Base-by-base conservation (phyloP, 768 basidiomycete genomes). In the Rhodotorula paludigena region DNA sequence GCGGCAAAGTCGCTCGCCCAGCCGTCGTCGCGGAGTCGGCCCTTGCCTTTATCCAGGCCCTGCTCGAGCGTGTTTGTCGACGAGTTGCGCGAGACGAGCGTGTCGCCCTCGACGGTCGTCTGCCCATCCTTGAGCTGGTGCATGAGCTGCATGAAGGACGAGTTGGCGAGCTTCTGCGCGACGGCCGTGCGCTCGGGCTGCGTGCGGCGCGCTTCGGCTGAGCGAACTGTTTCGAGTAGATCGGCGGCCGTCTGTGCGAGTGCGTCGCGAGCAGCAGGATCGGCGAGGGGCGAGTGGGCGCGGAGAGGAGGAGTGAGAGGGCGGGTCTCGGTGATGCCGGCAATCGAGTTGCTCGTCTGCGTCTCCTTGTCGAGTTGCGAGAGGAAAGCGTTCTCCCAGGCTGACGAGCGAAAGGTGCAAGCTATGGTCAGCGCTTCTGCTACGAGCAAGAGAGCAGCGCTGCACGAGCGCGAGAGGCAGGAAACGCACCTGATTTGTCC, bases 81-180 rank as follows among this genome's bases (percentile, higher is more conserved):
- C n/a, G n/a, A n/a, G n/a, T n/a, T n/a, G n/a, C n/a, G n/a, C n/a
- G n/a, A n/a, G n/a, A 93, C 88, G 78, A 96, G 84, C 58, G 86
- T 79, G 74, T 92, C 86, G 28, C 87, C 89, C 55, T 89, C 85
- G 5, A 94, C 86, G 23, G 86, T 82, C 47, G 90, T 82, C 74
- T 88, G 84, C 14, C 86, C 84, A 78, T 92, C 92, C 45, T 89
- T 82, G 62, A 96, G 79, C 77, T 89, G 86, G 58, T 83, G 84
- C 92, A 96, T 94, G 35, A 96, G 82, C 30, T 83, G 82, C 82
- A 96, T 81, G 77, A 96, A 96, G 65, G 84, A 82, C 77, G 89
- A 91, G 39, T 90, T 84, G 78, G 85, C 82, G 75, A 96, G 92
- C 77, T 94, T 96, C 42, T 86, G 85, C 75, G 89, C 91, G 74